Base-by-base conservation (phyloP, 441 rosid genomes). In the Pelargonium myrrhifolium region DNA sequence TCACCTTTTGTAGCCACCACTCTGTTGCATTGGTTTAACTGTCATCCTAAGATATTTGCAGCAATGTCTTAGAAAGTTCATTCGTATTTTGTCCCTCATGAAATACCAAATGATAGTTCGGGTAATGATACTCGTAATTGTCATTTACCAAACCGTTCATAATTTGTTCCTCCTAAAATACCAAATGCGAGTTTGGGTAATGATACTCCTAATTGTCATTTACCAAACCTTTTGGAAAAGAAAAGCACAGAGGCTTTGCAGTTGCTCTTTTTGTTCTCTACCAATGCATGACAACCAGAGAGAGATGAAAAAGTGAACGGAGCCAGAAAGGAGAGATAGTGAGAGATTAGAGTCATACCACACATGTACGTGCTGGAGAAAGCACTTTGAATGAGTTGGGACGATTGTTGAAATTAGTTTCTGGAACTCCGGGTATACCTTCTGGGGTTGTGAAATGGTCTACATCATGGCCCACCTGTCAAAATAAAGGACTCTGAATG, bases 341-440 rank as follows among this genome's bases (percentile, higher is more conserved):
- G 43, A 60, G 35, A 42, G 47, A 37, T 26, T 40, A 21, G 24
- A 60, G 39, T 8, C 84, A 71, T 77, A 86, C 96, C 85, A 80
- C 86, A 71, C 90, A 86, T 11, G 96, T 82, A 14, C 81, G 84
- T 72, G 96, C 47, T 6, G 93, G 91, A 0, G 86, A 87, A 31
- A 87, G 86, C 42, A 86, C 83, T 82, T 81, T 82, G 78, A 89
- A 83, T 65, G 96, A 87, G 80, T 89, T 86, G 20, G 96, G 93
- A 69, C 93, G 91, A 68, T 86, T 81, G 69, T 87, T 89, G 84
- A 89, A 89, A 78, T 87, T 89, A 49, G 93, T 89, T 76, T 89
- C 93, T 9, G 91, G 88, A 62, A 79, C 86, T 68, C 93, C 96
- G 2, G 96, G 96, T 66, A 80, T 77, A 43, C 96, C 91, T 83